Conservation (phyloP, 371 early-diverging fungal genomes). For the Mortierella sp. region DNA sequence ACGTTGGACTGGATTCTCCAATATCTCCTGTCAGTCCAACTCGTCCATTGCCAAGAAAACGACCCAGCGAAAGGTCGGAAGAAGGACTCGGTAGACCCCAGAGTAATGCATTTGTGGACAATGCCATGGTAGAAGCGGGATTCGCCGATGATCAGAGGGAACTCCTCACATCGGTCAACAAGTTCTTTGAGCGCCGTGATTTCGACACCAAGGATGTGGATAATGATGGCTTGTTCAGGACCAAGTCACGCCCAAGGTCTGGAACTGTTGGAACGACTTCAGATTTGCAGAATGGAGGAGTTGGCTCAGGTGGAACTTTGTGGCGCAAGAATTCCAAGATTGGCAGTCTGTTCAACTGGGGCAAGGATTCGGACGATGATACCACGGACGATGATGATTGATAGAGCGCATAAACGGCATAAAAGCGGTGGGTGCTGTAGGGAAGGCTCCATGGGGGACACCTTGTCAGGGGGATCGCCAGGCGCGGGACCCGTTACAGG, state of each 20-base stretch:
- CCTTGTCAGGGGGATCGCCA: too few species aligned
- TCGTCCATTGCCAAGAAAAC: background rate
- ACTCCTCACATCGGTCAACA: slow-evolving; percentile 18
- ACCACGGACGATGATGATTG: slow-evolving; percentile 18
- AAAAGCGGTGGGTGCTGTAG: too few species aligned
- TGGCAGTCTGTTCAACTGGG: background rate
- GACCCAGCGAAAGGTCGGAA: background rate
- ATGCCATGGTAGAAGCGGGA: slow-evolving; percentile 39
- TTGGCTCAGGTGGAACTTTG: background rate
- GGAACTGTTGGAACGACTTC: background rate
- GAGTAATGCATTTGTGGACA: slow-evolving; percentile 35
- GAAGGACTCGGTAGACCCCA: slow-evolving; percentile 7
- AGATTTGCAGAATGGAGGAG: background rate
- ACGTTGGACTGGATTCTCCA: background rate
- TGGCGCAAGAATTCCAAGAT: background rate
- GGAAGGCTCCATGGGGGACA: too few species aligned
- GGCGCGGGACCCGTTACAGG: too few species aligned
- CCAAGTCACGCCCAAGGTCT: background rate
- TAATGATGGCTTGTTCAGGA: slow-evolving; percentile 12
- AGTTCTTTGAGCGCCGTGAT: slow-evolving; percentile 51
- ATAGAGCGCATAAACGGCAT: too few species aligned
- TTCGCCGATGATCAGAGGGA: slow-evolving; percentile 18
- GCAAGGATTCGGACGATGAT: slow-evolving; percentile 2
- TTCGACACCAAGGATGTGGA: slow-evolving; percentile 29
- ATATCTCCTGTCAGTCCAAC: background rate